Percentiles rank a stretch among this genome's conserved stretches.
Conservation (phyloP, 1,284 basidiomycete species). For the Phylloboletellus chloephorus region DNA sequence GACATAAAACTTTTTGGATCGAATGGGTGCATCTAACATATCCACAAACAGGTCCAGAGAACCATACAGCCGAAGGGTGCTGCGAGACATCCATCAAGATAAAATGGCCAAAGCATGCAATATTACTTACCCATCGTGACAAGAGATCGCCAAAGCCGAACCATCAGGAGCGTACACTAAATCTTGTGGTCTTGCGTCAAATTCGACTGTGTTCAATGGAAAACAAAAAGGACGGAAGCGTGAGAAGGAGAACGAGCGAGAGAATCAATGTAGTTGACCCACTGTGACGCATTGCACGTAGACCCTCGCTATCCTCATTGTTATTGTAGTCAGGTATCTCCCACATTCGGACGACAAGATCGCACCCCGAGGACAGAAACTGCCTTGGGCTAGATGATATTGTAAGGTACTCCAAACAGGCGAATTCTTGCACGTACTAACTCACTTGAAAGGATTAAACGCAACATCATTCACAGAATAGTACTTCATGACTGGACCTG, state of each 20-base stretch:
- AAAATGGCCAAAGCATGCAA: background rate
- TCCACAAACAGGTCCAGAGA: constrained; percentile 26
- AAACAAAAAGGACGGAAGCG: background rate
- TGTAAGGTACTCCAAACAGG: background rate
- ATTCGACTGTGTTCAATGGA: constrained; percentile 21
- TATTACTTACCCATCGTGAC: constrained; percentile 30
- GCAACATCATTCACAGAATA: constrained; percentile 31
- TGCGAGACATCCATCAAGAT: constrained; percentile 7
- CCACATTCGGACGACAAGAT: constrained; percentile 26
- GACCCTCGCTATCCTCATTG: constrained; percentile 6
- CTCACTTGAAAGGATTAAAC: constrained; percentile 34
- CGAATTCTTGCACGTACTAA: background rate
- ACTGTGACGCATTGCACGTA: constrained; percentile 17
- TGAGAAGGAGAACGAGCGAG: constrained; percentile 1
- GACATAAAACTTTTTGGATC: constrained; percentile 11
- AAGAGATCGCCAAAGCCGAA: constrained; percentile 28
- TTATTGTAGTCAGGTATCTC: constrained; percentile 22
- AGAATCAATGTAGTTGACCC: constrained; percentile 4
- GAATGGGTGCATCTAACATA: constrained; percentile 13
- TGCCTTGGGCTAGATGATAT: constrained; percentile 22
- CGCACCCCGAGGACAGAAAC: constrained; percentile 30
- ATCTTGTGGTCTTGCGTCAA: constrained; percentile 28
- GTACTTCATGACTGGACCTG: constrained; percentile 27
- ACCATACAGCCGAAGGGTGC: constrained; percentile 15
- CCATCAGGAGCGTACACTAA: constrained; percentile 25